phyloP scores from a whole-genome alignment of 805 yeast genomes.

The Teunomyces gatunensis region DNA sequence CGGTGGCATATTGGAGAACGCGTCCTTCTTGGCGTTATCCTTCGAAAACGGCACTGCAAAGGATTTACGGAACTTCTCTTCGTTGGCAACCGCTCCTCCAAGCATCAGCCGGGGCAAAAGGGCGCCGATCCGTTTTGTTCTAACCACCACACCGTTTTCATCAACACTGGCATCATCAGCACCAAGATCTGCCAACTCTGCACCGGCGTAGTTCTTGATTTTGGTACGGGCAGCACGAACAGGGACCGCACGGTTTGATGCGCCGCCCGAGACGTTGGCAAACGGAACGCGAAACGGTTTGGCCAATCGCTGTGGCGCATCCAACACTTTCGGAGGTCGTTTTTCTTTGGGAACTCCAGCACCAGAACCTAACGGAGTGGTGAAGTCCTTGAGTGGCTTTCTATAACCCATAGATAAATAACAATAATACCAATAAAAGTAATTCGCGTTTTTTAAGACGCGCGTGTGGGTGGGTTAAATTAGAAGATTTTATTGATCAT shows the following conservation, averaged over 20 bases:
- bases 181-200: slow-evolving; percentile 15
- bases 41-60: slow-evolving; percentile 62
- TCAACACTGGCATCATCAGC: slow-evolving; percentile 27
- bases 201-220: slow-evolving; percentile 30
- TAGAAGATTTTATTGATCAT: slow-evolving; percentile 17
- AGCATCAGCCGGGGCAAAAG: slow-evolving; percentile 54
- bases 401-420: slow-evolving; percentile 18
- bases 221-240: slow-evolving; percentile 31
- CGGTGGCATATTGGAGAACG: slow-evolving; percentile 36
- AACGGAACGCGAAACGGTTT: slow-evolving; percentile 73
- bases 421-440: not conserved
- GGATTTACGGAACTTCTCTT: slow-evolving; percentile 39
- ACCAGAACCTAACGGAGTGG: slow-evolving; percentile 61
- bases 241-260: slow-evolving; percentile 15
- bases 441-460: not conserved
- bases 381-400: slow-evolving; percentile 37
- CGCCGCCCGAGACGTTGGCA: slow-evolving; percentile 15
- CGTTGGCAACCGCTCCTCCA: slow-evolving; percentile 35
- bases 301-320: slow-evolving; percentile 51
- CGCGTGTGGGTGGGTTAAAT: too few relatives aligned
- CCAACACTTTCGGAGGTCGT: slow-evolving; percentile 52
- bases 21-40: slow-evolving; percentile 29
- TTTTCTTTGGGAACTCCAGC: slow-evolving; percentile 61
- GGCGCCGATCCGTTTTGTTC: slow-evolving; percentile 47
- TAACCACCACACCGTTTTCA: slow-evolving; percentile 29